Percentiles rank a stretch among this genome's conserved stretches.
Conservation (phyloP, 768 basidiomycete genomes). For the Pulveroboletus frians region DNA sequence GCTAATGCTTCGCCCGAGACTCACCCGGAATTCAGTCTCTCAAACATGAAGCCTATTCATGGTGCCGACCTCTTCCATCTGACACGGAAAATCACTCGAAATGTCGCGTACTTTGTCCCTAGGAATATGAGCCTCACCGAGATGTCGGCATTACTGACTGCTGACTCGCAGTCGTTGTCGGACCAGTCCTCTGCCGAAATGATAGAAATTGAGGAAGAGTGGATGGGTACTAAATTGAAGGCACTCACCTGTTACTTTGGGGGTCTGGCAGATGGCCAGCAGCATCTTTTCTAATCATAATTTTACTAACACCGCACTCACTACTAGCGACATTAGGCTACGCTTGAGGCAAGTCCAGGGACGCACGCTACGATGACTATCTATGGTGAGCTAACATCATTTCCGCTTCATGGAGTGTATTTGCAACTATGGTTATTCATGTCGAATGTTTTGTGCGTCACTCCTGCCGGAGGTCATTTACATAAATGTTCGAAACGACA, state of each 20-base stretch:
- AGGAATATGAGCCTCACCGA: conserved; percentile 74
- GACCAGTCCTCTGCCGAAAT: conserved; percentile 37
- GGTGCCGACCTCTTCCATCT: conserved; percentile 80
- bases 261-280: conserved; percentile 68
- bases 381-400: not conserved
- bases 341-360: not conserved
- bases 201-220: conserved; percentile 93
- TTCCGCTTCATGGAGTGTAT: not conserved
- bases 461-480: not conserved
- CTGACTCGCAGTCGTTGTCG: not conserved
- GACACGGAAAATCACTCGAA: conserved; percentile 63
- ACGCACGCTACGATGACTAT: not conserved
- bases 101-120: conserved; percentile 88
- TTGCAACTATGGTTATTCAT: not conserved
- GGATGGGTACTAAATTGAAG: conserved; percentile 92
- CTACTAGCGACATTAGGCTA: not conserved
- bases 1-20: conserved; percentile 9
- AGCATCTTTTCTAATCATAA: conserved; percentile 45
- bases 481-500: no score
- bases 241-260: conserved; percentile 95
- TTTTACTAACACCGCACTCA: not conserved
- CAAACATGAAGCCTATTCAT: conserved; percentile 70
- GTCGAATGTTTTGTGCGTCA: not conserved
- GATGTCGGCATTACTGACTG: conserved; percentile 48
- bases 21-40: conserved; percentile 62